phyloP scores from a whole-genome alignment of 148 eudicot genomes.

The Arbutus unedo region DNA sequence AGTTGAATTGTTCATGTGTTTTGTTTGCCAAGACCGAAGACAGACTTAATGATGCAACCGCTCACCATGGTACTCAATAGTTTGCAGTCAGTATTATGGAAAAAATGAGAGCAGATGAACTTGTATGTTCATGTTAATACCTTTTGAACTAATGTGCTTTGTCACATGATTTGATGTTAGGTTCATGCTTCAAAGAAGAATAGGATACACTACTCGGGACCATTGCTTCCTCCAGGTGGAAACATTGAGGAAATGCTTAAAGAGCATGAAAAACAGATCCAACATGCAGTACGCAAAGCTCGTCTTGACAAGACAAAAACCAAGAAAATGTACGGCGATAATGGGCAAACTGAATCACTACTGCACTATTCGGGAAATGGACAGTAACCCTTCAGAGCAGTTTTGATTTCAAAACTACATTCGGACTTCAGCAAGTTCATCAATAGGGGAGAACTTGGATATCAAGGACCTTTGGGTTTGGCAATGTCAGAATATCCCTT shows the following conservation, averaged over 20 bases:
- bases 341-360: constrained; percentile 57
- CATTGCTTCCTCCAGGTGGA: constrained; percentile 53
- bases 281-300: constrained; percentile 65
- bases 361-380: constrained; percentile 26
- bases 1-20: not conserved
- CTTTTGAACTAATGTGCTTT: not conserved
- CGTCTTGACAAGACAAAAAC: constrained; percentile 51
- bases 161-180: constrained; percentile 23
- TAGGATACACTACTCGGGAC: constrained; percentile 66
- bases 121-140: not conserved
- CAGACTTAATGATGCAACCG: constrained; percentile 3
- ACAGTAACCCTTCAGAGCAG: constrained; percentile 10
- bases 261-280: constrained; percentile 67
- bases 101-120: not conserved
- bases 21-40: not conserved
- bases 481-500: not conserved
- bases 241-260: constrained; percentile 71
- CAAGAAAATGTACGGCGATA: constrained; percentile 30
- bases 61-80: not conserved
- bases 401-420: not conserved
- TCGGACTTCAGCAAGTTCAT: not conserved
- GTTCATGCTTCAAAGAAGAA: constrained; percentile 37
- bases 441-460: not conserved
- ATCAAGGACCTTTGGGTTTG: not conserved
- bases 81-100: not conserved